Evolutionary conservation across 768 basidiomycete species (phyloP).

Genomic region (Hericium coralloides): DNA sequence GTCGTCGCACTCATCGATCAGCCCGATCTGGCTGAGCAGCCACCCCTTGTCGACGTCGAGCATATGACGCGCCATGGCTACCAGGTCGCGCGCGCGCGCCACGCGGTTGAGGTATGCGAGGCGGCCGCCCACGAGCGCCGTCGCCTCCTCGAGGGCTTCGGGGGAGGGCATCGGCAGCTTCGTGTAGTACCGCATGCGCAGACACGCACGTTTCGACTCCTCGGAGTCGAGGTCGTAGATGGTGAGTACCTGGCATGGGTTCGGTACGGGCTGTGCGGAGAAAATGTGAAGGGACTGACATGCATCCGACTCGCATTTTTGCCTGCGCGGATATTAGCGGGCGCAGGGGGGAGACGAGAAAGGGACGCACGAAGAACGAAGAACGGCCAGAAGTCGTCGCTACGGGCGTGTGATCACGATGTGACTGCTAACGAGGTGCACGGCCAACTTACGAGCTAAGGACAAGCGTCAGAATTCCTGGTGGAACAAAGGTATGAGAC

Average conservation of each 20-base stretch:
- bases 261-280: background rate
- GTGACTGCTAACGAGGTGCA: slow-evolving; percentile 2
- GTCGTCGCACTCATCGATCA: slow-evolving; percentile 78
- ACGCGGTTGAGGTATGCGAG: slow-evolving; percentile 69
- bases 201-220: slow-evolving; percentile 52
- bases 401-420: slow-evolving; percentile 20
- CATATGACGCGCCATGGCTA: slow-evolving; percentile 54
- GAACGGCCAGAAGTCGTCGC: slow-evolving; percentile 84
- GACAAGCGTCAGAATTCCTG: slow-evolving; percentile 71
- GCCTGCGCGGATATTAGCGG: slow-evolving; percentile 27
- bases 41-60: slow-evolving; percentile 70
- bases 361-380: slow-evolving; percentile 45
- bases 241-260: slow-evolving; percentile 45
- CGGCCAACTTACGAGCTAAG: slow-evolving; percentile 52
- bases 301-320: slow-evolving; percentile 71
- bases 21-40: slow-evolving; percentile 70
- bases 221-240: slow-evolving; percentile 56
- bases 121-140: slow-evolving; percentile 67
- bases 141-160: slow-evolving; percentile 36
- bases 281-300: slow-evolving; percentile 26
- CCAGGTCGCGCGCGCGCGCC: slow-evolving; percentile 51
- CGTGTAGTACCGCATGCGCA: slow-evolving; percentile 37
- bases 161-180: slow-evolving; percentile 24
- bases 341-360: background rate
- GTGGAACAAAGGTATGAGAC: slow-evolving; percentile 1